phyloP scores from a whole-genome alignment of 2,329 filamentous ascomycete species.

The Ceratocystis harringtonii region DNA sequence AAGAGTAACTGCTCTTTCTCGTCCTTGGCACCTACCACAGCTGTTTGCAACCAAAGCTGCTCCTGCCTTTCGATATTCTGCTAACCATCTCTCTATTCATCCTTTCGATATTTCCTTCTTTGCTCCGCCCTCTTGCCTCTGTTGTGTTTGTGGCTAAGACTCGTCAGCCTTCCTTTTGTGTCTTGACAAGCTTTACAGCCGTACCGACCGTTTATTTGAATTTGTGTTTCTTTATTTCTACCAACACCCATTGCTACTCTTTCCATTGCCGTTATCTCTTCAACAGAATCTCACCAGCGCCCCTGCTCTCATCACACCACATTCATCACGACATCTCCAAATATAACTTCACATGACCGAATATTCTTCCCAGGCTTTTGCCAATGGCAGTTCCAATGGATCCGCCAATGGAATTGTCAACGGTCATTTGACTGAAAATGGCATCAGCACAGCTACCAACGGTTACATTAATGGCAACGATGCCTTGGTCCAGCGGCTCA shows the following conservation, averaged over 20 bases:
- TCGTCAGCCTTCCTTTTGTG: neutral
- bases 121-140: neutral
- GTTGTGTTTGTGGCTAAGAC: neutral
- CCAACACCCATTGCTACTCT: neutral
- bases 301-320: neutral
- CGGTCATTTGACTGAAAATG: conserved; percentile 19
- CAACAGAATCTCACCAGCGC: neutral
- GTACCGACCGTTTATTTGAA: neutral
- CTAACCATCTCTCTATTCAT: neutral
- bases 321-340: neutral
- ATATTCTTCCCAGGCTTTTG: conserved; percentile 6
- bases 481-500: conserved; percentile 26
- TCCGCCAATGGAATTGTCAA: conserved; percentile 17
- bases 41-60: neutral
- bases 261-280: neutral
- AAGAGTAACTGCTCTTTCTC: neutral
- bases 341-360: conserved; percentile 8
- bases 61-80: neutral
- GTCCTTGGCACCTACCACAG: neutral
- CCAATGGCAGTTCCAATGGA: conserved; percentile 14
- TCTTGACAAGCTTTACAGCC: neutral
- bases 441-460: neutral
- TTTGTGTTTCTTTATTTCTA: neutral
- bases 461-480: conserved; percentile 24
- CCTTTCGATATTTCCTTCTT: conserved; percentile 8